Base-by-base conservation (phyloP, 495 filamentous ascomycete genomes). In the Cercophora samala region DNA sequence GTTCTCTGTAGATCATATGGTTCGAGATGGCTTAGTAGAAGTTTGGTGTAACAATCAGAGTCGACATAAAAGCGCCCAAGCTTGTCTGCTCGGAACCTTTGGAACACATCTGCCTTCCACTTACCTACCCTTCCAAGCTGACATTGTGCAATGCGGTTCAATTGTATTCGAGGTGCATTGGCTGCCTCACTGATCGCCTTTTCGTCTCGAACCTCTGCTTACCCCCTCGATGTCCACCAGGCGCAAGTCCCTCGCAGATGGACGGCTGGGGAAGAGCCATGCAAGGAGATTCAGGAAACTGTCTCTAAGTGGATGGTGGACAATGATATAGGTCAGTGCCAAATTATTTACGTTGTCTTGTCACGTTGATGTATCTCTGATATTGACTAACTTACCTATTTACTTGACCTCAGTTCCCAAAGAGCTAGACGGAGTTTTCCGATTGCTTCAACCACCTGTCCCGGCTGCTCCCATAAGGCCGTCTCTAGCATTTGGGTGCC, bases 401-500 rank as follows among this genome's bases (percentile, higher is more conserved):
- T 56, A 51, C 32, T 19, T 58, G 3, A 5, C 21, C 23, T 3
- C 11, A 68, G 66, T 68, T 3, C 66, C 62, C 18, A 68, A 60
- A 8, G 58, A 64, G 15, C 21, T 53, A 9, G 22, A 21, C 6
- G 52, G 18, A 5, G 9, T 60, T n/a, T 52, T 21, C 23, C 6
- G 15, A 3, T 15, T 61, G 11, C 21, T 63, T 5, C 24, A 60
- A 4, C 70, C 70, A 1, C 4, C 60, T 4, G 53, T 23, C 5
- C 71, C 72, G 5, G 21, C 66, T 5, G 69, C 46, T 0, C 66
- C 71, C 1, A 66, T 74, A 17, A 23, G 18, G 19, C 73, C 73
- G 1, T 71, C 70, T 5, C 32, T 74, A 2, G 71, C 71, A 1
- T 64, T 66, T 51, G 64, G 69, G 8, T 74, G 70, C 46, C 65